Percentiles rank a stretch among this genome's conserved stretches.
These are phyloP conservation scores for Jamesozyma hellenica DNA, from an alignment of 805 yeast species.

Conservation along the genomic window DNA sequence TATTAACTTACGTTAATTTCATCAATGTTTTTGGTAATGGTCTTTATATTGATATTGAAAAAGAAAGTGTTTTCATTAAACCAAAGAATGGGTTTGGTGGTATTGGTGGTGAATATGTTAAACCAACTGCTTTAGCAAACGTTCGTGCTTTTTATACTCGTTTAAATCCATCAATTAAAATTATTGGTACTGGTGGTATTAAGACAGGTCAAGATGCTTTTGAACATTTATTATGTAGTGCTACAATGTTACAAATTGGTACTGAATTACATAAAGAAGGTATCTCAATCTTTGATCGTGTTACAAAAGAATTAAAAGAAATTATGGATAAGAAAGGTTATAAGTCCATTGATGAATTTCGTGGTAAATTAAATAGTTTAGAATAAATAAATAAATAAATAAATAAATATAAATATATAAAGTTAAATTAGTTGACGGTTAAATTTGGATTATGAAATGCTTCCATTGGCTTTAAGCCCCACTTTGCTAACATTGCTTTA, in stretches of 20 bases:
- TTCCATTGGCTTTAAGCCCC: slow-evolving; percentile 59
- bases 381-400: background rate
- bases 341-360: slow-evolving; percentile 23
- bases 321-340: slow-evolving; percentile 24
- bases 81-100: slow-evolving; percentile 29
- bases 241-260: slow-evolving; percentile 26
- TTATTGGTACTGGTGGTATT: slow-evolving; percentile 28
- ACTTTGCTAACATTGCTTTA: slow-evolving; percentile 50
- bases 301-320: slow-evolving; percentile 15
- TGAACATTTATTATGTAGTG: slow-evolving; percentile 27
- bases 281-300: slow-evolving; percentile 17
- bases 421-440: background rate
- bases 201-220: slow-evolving; percentile 25
- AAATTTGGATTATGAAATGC: slow-evolving; percentile 23
- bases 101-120: slow-evolving; percentile 27
- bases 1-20: slow-evolving; percentile 23
- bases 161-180: slow-evolving; percentile 21
- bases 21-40: slow-evolving; percentile 27
- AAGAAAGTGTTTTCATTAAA: slow-evolving; percentile 24
- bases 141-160: slow-evolving; percentile 27
- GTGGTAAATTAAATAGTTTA: slow-evolving; percentile 22
- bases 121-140: slow-evolving; percentile 28
- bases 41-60: slow-evolving; percentile 22
- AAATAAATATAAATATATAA: background rate
- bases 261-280: slow-evolving; percentile 25